Evolutionary conservation across 306 rosid species (phyloP), one percentile per base, ranked within the genome.

Genomic region (Sicyos edulis): DNA sequence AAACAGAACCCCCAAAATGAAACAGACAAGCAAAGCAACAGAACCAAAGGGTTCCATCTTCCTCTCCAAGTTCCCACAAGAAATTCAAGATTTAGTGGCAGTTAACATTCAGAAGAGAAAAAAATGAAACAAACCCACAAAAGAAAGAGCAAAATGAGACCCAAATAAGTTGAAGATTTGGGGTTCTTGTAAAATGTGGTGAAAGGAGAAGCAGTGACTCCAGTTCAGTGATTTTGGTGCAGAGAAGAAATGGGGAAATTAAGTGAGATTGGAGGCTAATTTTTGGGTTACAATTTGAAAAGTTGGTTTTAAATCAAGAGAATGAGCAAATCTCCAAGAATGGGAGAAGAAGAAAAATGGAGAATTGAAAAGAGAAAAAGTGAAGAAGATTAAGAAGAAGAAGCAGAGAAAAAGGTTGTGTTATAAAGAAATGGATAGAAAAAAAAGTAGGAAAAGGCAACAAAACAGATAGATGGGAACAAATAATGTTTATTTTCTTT

Each of bases 41-140:
- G 11, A 42, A 42, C 8, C 47, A 10, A 74, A 80, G 6, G 79
- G 78, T 24, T 75, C 82, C 96, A 90, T 92, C 76, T 45, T 68
- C 42, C 47, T 67, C 57, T 21, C 56, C 26, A 19, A 68, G 21
- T 49, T 47, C 40, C 64, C 75, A 78, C 81, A 74, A 65, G 19
- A 60, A 74, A 55, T 67, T 67, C 77, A 51, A 80, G 78, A 56
- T 72, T 52, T 76, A 80, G 73, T 64, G 80, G 11, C 54, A 74
- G 40, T 74, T 85, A 77, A 77, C 44, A 42, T 42, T 42, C 47
- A 42, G 12, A 54, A 57, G 73, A 58, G 72, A 54, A 63, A 49
- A 49, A 56, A 70, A 40, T 34, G 20, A 50, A 54, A 56, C 47
- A 42, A 42, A 42, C 47, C 47, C 47, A 42, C 47, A 42, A 42